A percentile compares a stretch with the other conserved stretches of the same genome.
phyloP scores from a whole-genome alignment of 2,329 filamentous ascomycete genomes.

The Phyllosticta capitalensis region DNA sequence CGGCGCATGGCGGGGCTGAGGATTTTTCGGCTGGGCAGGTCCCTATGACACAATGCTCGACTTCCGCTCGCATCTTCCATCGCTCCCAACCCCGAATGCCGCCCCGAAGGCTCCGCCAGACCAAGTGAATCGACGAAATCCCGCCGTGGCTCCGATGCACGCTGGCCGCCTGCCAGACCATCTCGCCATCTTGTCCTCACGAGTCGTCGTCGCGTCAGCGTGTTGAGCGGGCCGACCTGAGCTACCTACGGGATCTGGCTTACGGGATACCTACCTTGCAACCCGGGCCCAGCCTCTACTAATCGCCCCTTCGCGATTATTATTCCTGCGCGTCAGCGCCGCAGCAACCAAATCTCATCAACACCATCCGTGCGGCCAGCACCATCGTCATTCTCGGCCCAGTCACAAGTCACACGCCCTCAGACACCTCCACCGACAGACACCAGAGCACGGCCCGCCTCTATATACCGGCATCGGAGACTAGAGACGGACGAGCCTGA shows the following conservation, averaged over 20 bases:
- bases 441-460: constrained; percentile 8
- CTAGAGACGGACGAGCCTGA: constrained; percentile 3
- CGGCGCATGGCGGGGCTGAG: not conserved
- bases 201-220: not conserved
- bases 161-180: too few relatives aligned
- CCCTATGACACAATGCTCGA: not conserved
- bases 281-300: not conserved
- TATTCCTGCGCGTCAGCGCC: not conserved
- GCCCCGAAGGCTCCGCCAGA: not conserved
- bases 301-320: not conserved
- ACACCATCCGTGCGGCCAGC: not conserved
- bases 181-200: not conserved
- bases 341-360: not conserved
- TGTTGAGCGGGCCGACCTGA: not conserved
- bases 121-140: not conserved
- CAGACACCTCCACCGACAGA: not conserved
- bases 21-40: not conserved
- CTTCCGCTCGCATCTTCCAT: not conserved
- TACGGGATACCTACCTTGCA: not conserved
- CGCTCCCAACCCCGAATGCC: not conserved
- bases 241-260: not conserved
- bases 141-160: not conserved
- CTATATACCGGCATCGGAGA: constrained; percentile 11
- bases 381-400: not conserved
- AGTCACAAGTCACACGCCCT: not conserved